A percentile compares a stretch with the other conserved stretches of the same genome.
phyloP scores from a whole-genome alignment of 208 protist species.

The Leishmania amazonensis region DNA sequence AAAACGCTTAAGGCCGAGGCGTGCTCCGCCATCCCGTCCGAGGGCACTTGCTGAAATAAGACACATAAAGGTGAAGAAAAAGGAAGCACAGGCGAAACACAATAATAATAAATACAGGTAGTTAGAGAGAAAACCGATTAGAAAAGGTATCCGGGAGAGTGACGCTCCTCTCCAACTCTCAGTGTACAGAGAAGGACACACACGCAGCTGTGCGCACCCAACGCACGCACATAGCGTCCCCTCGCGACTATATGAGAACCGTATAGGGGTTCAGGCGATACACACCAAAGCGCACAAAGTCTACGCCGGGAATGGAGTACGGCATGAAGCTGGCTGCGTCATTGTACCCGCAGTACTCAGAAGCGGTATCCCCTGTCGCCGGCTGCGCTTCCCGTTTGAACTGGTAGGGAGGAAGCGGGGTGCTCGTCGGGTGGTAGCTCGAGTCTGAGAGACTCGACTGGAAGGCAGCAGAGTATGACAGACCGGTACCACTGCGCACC shows the following conservation, averaged over 20 bases:
- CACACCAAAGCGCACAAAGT: slow-evolving; percentile 24
- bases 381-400: background rate
- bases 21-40: background rate
- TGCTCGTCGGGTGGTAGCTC: background rate
- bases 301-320: slow-evolving; percentile 15
- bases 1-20: background rate
- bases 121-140: background rate
- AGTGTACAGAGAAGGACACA: background rate
- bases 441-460: slow-evolving; percentile 5
- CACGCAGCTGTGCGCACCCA: background rate
- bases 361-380: background rate
- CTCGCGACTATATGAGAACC: slow-evolving; percentile 5
- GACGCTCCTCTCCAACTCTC: background rate
- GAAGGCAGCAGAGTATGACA: background rate
- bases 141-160: background rate
- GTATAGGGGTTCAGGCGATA: slow-evolving; percentile 48
- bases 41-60: background rate
- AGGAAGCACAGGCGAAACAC: background rate
- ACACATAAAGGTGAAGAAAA: background rate
- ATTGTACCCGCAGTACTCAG: background rate
- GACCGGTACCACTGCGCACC: background rate
- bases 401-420: slow-evolving; percentile 6
- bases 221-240: background rate
- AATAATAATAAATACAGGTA: background rate
- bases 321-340: background rate